phyloP scores from a whole-genome alignment of 164 flowering plant species.

The Houttuynia cordata region DNA sequence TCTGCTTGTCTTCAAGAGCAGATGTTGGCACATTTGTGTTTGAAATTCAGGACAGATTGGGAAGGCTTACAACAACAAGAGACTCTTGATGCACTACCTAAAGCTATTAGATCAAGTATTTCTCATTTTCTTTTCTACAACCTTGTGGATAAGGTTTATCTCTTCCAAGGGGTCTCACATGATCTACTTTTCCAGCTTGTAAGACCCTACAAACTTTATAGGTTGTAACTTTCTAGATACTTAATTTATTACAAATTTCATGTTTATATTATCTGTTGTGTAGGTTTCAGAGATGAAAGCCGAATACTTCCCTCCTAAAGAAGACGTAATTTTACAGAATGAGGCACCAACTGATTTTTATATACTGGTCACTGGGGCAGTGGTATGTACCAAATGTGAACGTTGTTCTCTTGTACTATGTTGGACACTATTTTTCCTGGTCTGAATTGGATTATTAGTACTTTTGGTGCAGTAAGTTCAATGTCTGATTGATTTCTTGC shows the following conservation, averaged over 20 bases:
- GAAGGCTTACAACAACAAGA: conserved; percentile 92
- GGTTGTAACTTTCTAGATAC: background rate
- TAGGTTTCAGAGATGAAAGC: conserved; percentile 97
- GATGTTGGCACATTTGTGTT: conserved; percentile 87
- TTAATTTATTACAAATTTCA: too few species aligned
- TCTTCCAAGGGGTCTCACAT: conserved; percentile 78
- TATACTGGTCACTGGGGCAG: conserved; percentile 68
- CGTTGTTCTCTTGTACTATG: too few species aligned
- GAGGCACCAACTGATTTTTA: conserved; percentile 97
- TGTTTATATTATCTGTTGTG: background rate
- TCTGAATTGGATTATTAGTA: background rate
- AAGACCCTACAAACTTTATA: conserved; percentile 7
- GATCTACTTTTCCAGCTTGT: conserved; percentile 92
- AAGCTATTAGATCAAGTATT: conserved; percentile 89
- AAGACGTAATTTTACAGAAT: conserved; percentile 86
- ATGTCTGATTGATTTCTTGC: conserved; percentile 11
- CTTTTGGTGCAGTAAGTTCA: too few species aligned
- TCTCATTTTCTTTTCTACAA: conserved; percentile 73
- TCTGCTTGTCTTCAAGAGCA: conserved; percentile 75
- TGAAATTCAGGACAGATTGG: conserved; percentile 85
- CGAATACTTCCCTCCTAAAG: conserved; percentile 87
- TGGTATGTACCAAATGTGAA: conserved; percentile 31
- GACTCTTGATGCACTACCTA: conserved; percentile 77
- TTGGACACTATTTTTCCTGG: background rate
- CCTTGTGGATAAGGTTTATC: conserved; percentile 62